phyloP scores from a whole-genome alignment of 768 basidiomycete species.

The Dacryopinax spathularia region DNA sequence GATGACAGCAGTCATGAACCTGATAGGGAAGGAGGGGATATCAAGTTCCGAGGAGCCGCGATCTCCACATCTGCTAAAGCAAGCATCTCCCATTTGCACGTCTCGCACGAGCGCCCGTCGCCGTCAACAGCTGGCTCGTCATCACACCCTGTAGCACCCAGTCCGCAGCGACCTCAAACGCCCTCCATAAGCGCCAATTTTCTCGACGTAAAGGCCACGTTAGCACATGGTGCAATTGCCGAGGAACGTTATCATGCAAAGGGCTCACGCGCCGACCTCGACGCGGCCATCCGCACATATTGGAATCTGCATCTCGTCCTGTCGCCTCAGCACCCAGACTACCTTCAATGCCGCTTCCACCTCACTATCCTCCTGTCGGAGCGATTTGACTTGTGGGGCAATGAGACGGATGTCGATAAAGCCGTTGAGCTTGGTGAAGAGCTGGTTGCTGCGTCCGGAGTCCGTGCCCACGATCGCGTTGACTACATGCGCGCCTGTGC shows the following conservation, averaged over 20 bases:
- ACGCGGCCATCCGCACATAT: background rate
- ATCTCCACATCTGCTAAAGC: background rate
- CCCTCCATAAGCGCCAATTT: background rate
- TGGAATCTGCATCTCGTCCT: conserved; percentile 1
- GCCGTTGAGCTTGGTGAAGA: background rate
- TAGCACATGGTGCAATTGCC: background rate
- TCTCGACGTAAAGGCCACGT: background rate
- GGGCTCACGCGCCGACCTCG: background rate
- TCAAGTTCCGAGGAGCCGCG: background rate
- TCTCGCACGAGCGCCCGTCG: too few relatives aligned
- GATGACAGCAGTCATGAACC: too few relatives aligned
- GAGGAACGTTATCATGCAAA: background rate
- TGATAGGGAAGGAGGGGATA: background rate
- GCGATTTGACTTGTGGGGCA: background rate
- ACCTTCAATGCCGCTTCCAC: background rate
- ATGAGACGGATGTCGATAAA: background rate
- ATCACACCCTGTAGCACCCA: background rate
- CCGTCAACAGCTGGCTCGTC: background rate
- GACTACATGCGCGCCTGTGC: background rate
- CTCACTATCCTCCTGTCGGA: background rate
- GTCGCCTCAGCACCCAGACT: background rate
- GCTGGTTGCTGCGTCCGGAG: background rate
- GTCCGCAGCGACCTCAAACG: background rate
- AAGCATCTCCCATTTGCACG: too few relatives aligned
- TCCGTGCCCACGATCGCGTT: background rate